Base-by-base conservation (phyloP, 768 basidiomycete genomes). In the Coprinopsis cinerea region DNA sequence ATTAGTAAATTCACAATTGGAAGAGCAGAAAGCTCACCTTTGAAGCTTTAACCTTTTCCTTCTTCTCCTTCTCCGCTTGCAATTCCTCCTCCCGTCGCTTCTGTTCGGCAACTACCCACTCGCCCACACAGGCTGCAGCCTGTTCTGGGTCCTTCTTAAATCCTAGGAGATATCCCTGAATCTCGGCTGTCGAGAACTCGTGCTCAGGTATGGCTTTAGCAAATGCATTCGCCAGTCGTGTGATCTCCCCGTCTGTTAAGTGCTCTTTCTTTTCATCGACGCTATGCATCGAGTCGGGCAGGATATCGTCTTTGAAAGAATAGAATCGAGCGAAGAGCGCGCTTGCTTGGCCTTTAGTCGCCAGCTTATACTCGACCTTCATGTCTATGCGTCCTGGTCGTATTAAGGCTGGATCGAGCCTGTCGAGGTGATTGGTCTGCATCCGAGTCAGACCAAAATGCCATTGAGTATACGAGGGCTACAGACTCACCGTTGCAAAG, bases 341-440 rank as follows among this genome's bases (percentile, higher is more conserved):
- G 4, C 57, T 54, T 1, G 75, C 70, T 56, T 81, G 79, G 7
- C 59, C 61, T 45, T 61, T 61, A 1, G 72, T 78, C 2, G 79
- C 69, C 5, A 74, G 62, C 35, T 68, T 68, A 61, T 79, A 81
- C 48, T 70, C 66, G 20, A 81, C 57, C 53, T 75, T 77, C 42
- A 63, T 64, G 61, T 82, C 79, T 47, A 82, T 77, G 0, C 79
- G 62, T 13, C 81, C 78, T 1, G 79, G 77, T 17, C 79, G 74
- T n/a, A 79, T 58, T 14, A 82, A 62, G 0, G 79, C 79, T 0
- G 75, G 61, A 55, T 81, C 79, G 3, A 81, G 62, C 15, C 71
- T 70, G 44, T 80, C 77, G 20, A 78, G 60, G 50, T 79, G 69
- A 56, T 81, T 80, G 0, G 78, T 79, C 75, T 78, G 53, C 15